Base-by-base conservation (phyloP, 106 monocot genomes). In the Posidonia australis region DNA sequence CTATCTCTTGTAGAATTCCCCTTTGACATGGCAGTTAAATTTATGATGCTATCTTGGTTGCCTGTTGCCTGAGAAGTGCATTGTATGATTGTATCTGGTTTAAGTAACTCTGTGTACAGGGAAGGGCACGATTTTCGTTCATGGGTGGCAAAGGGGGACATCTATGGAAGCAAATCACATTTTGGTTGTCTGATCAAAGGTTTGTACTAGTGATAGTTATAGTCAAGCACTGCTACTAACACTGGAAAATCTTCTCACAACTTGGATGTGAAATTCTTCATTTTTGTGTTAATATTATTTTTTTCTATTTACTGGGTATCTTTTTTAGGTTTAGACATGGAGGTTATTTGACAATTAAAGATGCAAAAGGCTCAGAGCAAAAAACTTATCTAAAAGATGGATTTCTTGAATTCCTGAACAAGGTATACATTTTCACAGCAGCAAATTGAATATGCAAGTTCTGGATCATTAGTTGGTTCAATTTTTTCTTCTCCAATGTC, bases 101-200 rank as follows among this genome's bases (percentile, higher is more conserved):
- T 55, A 24, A 9, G 54, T 14, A 23, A 23, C 41, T 61, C 36
- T 42, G 19, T 42, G n/a, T 76, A 36, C 75, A 98, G 98, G 74
- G 79, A 55, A 87, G 87, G 68, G 90, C 98, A 49, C 82, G 98
- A 9, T 98, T 91, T 79, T 98, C 98, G 46, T 98, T 91, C 74
- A 87, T 98, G 98, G 98, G 98, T 53, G 87, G 87, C 30, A 87
- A 80, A 77, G 98, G 91, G 10, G 98, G 91, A 1, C 46, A 77
- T 11, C 58, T 98, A 28, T 98, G 98, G 98, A 98, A 81, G 82
- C 98, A 98, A 72, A 46, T 98, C 16, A 79, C 84, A 44, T 98
- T 83, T 83, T 55, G 54, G 67, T 75, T 98, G 21, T 74, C 73
- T 61, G 74, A 81, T 63, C 73, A 84, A 60, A 87, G 79, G 86